A percentile compares a stretch with the other conserved stretches of the same genome.
These are phyloP conservation scores for Corchorus olitorius DNA, from an alignment of 345 rosid species.

Conservation along the genomic window DNA sequence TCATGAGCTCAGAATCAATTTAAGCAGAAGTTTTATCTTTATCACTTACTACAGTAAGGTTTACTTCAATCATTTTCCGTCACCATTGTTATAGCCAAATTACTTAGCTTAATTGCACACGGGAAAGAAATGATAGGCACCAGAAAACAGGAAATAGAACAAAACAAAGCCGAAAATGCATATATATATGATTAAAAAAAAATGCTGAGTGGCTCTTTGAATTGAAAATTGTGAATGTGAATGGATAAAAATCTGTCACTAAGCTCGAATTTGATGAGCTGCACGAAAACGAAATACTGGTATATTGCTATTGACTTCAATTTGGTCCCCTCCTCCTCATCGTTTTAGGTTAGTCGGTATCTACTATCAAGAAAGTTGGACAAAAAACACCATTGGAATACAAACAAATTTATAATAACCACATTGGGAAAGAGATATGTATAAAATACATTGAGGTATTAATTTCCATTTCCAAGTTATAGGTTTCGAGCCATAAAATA, in stretches of 20 bases:
- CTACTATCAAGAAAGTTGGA: not conserved
- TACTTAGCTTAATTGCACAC: not conserved
- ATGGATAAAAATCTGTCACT: not conserved
- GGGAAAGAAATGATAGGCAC: not conserved
- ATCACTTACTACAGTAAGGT: not conserved
- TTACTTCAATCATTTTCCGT: not conserved
- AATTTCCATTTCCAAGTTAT: no score
- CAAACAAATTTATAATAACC: not conserved
- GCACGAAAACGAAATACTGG: not conserved
- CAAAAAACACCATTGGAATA: not conserved
- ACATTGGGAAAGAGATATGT: not conserved
- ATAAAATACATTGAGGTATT: no score
- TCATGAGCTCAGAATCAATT: no score
- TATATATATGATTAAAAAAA: not conserved
- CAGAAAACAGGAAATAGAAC: not conserved
- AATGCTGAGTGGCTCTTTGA: not conserved
- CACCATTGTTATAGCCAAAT: no score
- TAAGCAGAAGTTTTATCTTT: no score
- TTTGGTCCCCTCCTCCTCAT: not conserved
- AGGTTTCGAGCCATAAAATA: no score
- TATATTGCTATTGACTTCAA: not conserved
- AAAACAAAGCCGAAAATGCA: not conserved
- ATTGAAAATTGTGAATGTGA: not conserved
- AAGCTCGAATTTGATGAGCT: not conserved
- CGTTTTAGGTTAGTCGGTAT: not conserved